These are phyloP conservation scores for Ophiocordyceps australis DNA, from an alignment of 2,329 filamentous ascomycete genomes.

Conservation along the genomic window DNA sequence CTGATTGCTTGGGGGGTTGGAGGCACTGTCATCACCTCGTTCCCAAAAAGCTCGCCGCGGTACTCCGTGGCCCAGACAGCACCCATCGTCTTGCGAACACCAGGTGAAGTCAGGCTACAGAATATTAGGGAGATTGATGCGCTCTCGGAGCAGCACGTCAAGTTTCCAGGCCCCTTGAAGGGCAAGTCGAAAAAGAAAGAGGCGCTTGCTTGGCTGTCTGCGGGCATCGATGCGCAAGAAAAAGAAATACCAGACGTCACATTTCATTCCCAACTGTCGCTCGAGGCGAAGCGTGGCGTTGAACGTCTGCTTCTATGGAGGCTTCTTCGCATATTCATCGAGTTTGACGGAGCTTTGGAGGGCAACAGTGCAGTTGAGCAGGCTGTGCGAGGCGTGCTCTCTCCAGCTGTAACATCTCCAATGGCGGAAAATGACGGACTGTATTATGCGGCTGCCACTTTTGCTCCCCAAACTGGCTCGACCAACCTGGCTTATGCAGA, in stretches of 20 bases:
- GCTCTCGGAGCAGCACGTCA: slow-evolving; percentile 51
- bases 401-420: slow-evolving; percentile 26
- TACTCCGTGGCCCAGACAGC: slow-evolving; percentile 57
- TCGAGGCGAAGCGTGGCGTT: slow-evolving; percentile 50
- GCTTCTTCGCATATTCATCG: slow-evolving; percentile 61
- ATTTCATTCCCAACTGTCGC: slow-evolving; percentile 30
- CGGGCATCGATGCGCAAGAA: slow-evolving; percentile 60
- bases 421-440: slow-evolving; percentile 8
- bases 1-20: slow-evolving; percentile 80
- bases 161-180: slow-evolving; percentile 80
- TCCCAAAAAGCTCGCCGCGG: slow-evolving; percentile 75
- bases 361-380: slow-evolving; percentile 53
- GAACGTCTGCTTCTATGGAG: slow-evolving; percentile 83
- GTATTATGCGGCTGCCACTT: no score
- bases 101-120: slow-evolving; percentile 66
- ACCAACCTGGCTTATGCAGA: slow-evolving; percentile 35
- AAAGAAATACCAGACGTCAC: slow-evolving; percentile 29
- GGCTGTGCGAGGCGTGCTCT: slow-evolving; percentile 57
- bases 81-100: slow-evolving; percentile 65
- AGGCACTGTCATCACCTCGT: slow-evolving; percentile 64
- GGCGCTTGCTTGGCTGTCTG: slow-evolving; percentile 58
- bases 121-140: slow-evolving; percentile 58
- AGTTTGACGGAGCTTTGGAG: slow-evolving; percentile 71
- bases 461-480: slow-evolving; percentile 8
- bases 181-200: slow-evolving; percentile 95